Conservation (phyloP, 805 yeast genomes). For the Cyberlindnera amylophila region DNA sequence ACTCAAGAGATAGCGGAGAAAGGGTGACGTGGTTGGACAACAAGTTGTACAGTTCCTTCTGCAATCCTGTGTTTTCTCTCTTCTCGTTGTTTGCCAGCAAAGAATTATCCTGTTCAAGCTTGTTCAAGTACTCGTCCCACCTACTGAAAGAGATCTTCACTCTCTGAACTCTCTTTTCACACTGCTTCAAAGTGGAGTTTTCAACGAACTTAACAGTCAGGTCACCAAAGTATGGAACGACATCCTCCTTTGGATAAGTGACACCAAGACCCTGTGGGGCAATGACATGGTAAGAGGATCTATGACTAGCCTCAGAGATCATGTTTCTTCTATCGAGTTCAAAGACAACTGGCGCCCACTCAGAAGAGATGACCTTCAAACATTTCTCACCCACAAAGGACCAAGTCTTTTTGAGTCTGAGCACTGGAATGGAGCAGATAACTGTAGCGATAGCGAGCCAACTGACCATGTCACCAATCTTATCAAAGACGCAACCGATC, state of each 20-base stretch:
- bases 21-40: conserved; percentile 40
- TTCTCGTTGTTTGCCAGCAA: conserved; percentile 23
- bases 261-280: conserved; percentile 87
- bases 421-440: conserved; percentile 75
- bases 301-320: conserved; percentile 50
- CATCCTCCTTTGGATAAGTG: conserved; percentile 67
- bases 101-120: conserved; percentile 40
- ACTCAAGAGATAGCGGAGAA: conserved; percentile 44
- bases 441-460: conserved; percentile 90
- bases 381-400: conserved; percentile 55
- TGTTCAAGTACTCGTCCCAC: conserved; percentile 71
- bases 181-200: conserved; percentile 44
- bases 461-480: conserved; percentile 85
- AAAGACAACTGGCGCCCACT: conserved; percentile 91
- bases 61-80: conserved; percentile 30
- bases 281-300: conserved; percentile 65
- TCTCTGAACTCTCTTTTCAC: conserved; percentile 63
- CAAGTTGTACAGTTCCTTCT: conserved; percentile 40
- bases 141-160: conserved; percentile 70
- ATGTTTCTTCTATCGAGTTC: conserved; percentile 78
- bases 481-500: conserved; percentile 73
- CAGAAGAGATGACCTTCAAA: conserved; percentile 60
- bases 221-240: conserved; percentile 90
- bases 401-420: conserved; percentile 77
- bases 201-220: conserved; percentile 45